Base-by-base conservation (phyloP, 345 rosid genomes). In the Corchorus olitorius region DNA sequence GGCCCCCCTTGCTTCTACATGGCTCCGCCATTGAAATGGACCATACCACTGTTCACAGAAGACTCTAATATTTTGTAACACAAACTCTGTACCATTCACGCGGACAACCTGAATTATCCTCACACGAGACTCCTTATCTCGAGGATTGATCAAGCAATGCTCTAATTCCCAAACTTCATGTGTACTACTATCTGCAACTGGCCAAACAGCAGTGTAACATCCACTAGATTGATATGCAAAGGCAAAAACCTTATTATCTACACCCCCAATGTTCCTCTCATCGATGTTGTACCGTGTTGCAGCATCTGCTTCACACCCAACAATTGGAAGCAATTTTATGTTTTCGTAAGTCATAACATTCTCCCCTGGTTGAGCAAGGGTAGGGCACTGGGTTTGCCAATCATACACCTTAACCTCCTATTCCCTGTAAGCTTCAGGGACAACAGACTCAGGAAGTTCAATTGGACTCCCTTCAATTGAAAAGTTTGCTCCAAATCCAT, bases 351-450 rank as follows among this genome's bases (percentile, higher is more conserved):
- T 75, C 77, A 96, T 73, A 65, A 74, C 20, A 14, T 58, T 74
- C 62, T 82, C 75, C 77, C 81, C 74, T 9, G 87, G 83, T 14
- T 81, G 81, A 66, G 97, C 98, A 46, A 92, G 93, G 48, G 98
- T 92, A 0, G 99, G 97, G 78, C 99, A 96, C 70, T 93, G 99
- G 56, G 97, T 96, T 84, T 96, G 99, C 99, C 99, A 96, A 78
- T 96, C 99, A 65, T 87, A 90, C 76, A 96, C 97, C 87, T 86
- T 84, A 60, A 96, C 97, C 77, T 96, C 99, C 99, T 98, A 96
- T 75, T 96, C 99, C 75, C 97, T 84, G 48, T 71, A 96, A 55
- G 99, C 98, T 82, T 88, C 94, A 15, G 99, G 99, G 65, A 96
- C 99, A 9, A 92, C 97, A 33, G 81, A 78, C 70, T 91, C 97